Evolutionary conservation across 257 asterid species (phyloP).

Genomic region (Solanum medicagineum): DNA sequence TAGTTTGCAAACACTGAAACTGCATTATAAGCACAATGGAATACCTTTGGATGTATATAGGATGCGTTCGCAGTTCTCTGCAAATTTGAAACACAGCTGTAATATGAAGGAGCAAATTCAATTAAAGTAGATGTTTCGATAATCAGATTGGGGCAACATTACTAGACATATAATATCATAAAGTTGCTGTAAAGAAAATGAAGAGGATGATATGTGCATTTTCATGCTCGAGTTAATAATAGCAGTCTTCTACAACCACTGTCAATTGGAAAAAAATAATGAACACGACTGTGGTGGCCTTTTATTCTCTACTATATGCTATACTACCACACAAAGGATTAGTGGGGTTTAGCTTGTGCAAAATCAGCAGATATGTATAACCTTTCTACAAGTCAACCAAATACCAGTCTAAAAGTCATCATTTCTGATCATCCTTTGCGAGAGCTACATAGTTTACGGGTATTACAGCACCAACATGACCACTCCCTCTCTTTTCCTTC

Average conservation of each 20-base stretch:
- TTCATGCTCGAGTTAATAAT: neutral
- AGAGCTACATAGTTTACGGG: slow-evolving; percentile 72
- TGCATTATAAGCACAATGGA: neutral
- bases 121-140: neutral
- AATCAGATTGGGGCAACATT: neutral
- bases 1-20: neutral
- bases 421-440: slow-evolving; percentile 36
- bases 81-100: neutral
- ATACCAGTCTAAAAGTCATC: neutral
- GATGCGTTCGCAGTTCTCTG: neutral
- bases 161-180: neutral
- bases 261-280: neutral
- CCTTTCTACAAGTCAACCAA: neutral
- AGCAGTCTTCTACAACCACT: neutral
- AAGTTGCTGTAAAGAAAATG: neutral
- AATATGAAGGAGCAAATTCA: neutral
- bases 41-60: neutral
- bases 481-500: slow-evolving; percentile 45
- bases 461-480: slow-evolving; percentile 25
- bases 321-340: neutral
- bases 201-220: neutral
- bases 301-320: neutral
- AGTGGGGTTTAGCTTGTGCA: neutral
- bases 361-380: neutral
- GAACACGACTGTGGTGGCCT: neutral